Percentiles rank a stretch among this genome's conserved stretches.
Conservation (phyloP, 208 protist species). For the Trypanosoma mega region DNA sequence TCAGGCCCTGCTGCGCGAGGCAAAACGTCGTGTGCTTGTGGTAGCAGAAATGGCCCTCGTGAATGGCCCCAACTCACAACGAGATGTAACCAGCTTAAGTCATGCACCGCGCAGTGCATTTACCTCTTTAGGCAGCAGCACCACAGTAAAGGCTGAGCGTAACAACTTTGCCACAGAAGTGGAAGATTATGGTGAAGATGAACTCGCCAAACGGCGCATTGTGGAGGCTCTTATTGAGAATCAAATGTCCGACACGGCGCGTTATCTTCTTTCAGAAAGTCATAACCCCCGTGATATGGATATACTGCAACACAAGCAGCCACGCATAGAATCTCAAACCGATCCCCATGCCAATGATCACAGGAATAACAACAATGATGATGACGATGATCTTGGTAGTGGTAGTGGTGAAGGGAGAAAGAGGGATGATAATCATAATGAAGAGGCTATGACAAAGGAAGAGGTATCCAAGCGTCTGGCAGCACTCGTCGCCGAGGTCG, state of each 20-base stretch:
- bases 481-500: conserved; percentile 9
- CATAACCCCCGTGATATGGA: neutral
- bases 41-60: conserved; percentile 14
- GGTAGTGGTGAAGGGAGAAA: no score
- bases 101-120: neutral
- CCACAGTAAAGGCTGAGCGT: neutral
- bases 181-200: neutral
- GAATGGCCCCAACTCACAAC: neutral
- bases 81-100: no score
- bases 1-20: neutral
- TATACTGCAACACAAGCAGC: neutral
- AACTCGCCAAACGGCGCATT: neutral
- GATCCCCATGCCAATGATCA: neutral
- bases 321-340: no score
- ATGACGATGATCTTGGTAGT: no score
- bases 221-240: conserved; percentile 19
- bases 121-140: neutral
- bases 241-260: conserved; percentile 11
- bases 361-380: neutral
- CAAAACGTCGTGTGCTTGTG: conserved; percentile 15
- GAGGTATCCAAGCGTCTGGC: neutral
- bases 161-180: neutral
- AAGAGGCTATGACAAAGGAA: conserved; percentile 13
- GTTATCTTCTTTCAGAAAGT: conserved; percentile 1
- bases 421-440: no score